phyloP scores from a whole-genome alignment of 106 monocot species.

The Dendrobium nobile region DNA sequence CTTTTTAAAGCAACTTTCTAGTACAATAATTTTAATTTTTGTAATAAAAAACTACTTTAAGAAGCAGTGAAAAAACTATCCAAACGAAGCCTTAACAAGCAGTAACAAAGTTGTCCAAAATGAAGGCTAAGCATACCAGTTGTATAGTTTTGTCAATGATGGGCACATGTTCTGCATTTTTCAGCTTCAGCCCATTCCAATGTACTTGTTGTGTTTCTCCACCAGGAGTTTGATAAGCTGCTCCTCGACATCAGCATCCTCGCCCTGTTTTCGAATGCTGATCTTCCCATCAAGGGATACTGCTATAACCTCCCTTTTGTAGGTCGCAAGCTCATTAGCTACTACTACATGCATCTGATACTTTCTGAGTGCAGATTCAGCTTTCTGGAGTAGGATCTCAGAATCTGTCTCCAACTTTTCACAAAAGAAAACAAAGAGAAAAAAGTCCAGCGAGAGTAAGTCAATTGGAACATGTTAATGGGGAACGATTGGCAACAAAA shows the following conservation, averaged over 20 bases:
- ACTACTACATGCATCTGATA: conserved; percentile 82
- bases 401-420: conserved; percentile 87
- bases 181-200: background rate
- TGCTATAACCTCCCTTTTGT: conserved; percentile 66
- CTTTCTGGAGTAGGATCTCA: conserved; percentile 81
- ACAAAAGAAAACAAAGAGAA: background rate
- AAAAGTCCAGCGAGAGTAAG: too few species aligned
- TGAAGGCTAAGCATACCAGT: background rate
- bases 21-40: too few species aligned
- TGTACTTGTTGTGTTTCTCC: conserved; percentile 45
- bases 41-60: too few species aligned
- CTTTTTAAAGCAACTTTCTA: too few species aligned
- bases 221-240: conserved; percentile 51
- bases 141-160: background rate
- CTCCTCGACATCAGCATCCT: conserved; percentile 55
- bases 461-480: too few species aligned
- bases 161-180: background rate
- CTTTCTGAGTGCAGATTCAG: conserved; percentile 54
- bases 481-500: too few species aligned
- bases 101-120: too few species aligned
- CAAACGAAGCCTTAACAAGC: too few species aligned
- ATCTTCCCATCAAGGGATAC: conserved; percentile 32
- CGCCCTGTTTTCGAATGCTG: conserved; percentile 18
- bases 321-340: conserved; percentile 73
- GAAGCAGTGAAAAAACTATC: too few species aligned